A percentile compares a stretch with the other conserved stretches of the same genome.
Conservation (phyloP, 306 rosid species). For the Parietaria judaica region DNA sequence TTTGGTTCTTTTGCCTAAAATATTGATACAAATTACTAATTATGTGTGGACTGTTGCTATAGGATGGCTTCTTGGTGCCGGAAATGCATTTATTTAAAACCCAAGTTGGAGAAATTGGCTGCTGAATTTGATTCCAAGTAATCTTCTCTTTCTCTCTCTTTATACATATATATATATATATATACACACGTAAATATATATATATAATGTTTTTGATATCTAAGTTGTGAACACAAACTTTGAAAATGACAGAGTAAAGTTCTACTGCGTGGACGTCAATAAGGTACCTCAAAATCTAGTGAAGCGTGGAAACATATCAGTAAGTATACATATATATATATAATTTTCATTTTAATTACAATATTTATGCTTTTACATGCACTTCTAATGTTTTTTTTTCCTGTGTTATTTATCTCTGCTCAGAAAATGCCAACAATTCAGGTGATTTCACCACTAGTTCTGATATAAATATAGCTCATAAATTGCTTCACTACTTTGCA, state of each 20-base stretch:
- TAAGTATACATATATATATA: slow-evolving; percentile 18
- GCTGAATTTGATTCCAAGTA: slow-evolving; percentile 70
- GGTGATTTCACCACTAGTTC: slow-evolving; percentile 25
- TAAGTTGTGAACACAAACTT: no score
- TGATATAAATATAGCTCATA: no score
- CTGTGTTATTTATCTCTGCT: slow-evolving; percentile 8
- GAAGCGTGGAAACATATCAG: slow-evolving; percentile 75
- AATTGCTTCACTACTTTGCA: no score
- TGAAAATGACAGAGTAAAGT: slow-evolving; percentile 37
- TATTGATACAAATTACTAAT: no score
- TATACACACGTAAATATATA: no score
- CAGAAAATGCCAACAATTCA: slow-evolving; percentile 99
- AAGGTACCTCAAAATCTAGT: slow-evolving; percentile 82
- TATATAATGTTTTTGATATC: not conserved
- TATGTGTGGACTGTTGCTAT: not conserved
- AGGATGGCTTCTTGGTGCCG: slow-evolving; percentile 99
- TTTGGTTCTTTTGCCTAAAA: no score
- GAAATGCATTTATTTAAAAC: slow-evolving; percentile 90
- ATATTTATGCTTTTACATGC: not conserved
- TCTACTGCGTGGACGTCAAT: slow-evolving; percentile 81
- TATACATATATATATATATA: no score
- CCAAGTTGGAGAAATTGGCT: slow-evolving; percentile 85
- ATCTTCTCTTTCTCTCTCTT: not conserved
- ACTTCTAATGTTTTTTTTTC: not conserved
- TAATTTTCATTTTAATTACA: not conserved